A percentile compares a stretch with the other conserved stretches of the same genome.
These are phyloP conservation scores for Aspergillus quadricinctus DNA, from an alignment of 2,329 filamentous ascomycete species.

Conservation along the genomic window DNA sequence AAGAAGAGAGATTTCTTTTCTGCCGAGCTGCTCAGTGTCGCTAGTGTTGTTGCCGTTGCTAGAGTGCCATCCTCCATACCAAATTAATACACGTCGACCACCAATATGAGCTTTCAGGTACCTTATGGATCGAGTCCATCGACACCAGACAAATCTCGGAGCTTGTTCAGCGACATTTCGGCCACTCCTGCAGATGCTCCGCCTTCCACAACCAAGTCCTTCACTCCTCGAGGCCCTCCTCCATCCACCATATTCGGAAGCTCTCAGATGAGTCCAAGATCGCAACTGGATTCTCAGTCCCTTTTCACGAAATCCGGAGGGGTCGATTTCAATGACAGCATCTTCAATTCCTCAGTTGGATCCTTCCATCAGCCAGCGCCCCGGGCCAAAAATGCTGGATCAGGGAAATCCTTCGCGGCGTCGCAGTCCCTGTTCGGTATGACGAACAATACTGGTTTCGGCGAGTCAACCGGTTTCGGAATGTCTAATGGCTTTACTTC, in stretches of 20 bases:
- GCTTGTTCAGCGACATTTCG: slow-evolving; percentile 43
- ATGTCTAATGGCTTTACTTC: slow-evolving; percentile 9
- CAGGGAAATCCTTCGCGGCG: slow-evolving; percentile 19
- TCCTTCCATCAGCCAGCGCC: slow-evolving; percentile 30
- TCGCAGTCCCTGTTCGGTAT: slow-evolving; percentile 26
- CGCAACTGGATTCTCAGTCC: slow-evolving; percentile 34
- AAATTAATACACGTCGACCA: neutral
- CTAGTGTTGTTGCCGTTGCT: neutral
- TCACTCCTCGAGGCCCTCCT: slow-evolving; percentile 53
- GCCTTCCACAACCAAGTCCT: slow-evolving; percentile 50
- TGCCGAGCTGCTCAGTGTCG: neutral
- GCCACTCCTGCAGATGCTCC: slow-evolving; percentile 57
- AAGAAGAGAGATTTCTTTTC: neutral
- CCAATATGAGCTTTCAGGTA: slow-evolving; percentile 33
- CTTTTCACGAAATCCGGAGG: slow-evolving; percentile 35
- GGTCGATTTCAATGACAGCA: slow-evolving; percentile 33
- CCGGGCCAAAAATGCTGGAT: slow-evolving; percentile 22
- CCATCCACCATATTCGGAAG: slow-evolving; percentile 50
- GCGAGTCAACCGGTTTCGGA: slow-evolving; percentile 20
- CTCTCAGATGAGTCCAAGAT: slow-evolving; percentile 42
- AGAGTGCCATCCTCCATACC: neutral
- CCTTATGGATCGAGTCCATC: slow-evolving; percentile 35
- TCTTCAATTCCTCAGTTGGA: slow-evolving; percentile 35
- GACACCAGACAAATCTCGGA: slow-evolving; percentile 36
- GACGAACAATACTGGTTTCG: slow-evolving; percentile 24